Evolutionary conservation across 169 alveolate genomes (phyloP).

Genomic region (Pseudocohnilembus persalinus): DNA sequence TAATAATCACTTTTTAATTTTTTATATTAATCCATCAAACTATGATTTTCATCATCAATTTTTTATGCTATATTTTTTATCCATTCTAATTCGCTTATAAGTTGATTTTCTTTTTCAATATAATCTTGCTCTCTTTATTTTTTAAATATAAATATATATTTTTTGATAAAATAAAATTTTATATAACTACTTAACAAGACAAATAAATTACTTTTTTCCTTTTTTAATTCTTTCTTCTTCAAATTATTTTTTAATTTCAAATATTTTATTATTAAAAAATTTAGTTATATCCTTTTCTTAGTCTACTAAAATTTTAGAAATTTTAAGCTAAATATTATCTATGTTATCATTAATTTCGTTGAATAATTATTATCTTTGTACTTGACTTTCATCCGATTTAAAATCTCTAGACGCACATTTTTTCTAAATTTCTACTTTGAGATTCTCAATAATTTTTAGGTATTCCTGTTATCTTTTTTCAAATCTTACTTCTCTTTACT

Average conservation of each 20-base stretch:
- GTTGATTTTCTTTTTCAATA: conserved; percentile 42
- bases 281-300: conserved; percentile 42
- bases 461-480: conserved; percentile 38
- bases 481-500: conserved; percentile 42
- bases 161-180: background rate
- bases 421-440: conserved; percentile 29
- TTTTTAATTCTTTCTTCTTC: conserved; percentile 52
- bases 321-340: conserved; percentile 36
- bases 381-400: conserved; percentile 18
- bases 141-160: background rate
- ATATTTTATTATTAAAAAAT: conserved; percentile 47
- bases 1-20: conserved; percentile 37
- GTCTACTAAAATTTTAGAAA: conserved; percentile 46
- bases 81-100: conserved; percentile 46
- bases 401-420: conserved; percentile 32
- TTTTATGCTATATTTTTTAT: conserved; percentile 48
- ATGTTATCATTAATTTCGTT: conserved; percentile 34
- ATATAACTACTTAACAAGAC: background rate
- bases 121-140: conserved; percentile 31
- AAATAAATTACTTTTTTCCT: conserved; percentile 30
- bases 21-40: conserved; percentile 39
- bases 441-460: conserved; percentile 38
- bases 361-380: conserved; percentile 23
- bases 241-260: conserved; percentile 46
- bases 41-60: conserved; percentile 49